phyloP scores from a whole-genome alignment of 305 asterid species.

The Fraxinus xanthoxyloides region DNA sequence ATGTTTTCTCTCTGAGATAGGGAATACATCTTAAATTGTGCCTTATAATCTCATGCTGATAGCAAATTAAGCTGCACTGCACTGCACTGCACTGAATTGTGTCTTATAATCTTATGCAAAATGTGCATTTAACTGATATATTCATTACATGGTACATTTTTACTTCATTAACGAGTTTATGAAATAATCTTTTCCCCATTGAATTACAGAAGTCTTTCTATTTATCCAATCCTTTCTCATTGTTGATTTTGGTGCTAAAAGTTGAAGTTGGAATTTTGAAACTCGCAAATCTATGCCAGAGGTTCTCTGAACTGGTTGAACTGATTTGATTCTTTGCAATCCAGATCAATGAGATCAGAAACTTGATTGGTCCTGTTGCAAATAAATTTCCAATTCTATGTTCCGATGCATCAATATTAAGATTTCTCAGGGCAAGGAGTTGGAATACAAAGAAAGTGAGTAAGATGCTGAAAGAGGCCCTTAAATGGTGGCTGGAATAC shows the following conservation, averaged over 20 bases:
- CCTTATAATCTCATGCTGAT: not conserved
- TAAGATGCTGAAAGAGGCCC: constrained; percentile 53
- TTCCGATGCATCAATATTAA: constrained; percentile 46
- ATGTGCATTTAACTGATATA: not conserved
- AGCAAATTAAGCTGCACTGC: not conserved
- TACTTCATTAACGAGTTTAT: not conserved
- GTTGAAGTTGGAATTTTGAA: not conserved
- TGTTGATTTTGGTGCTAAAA: not conserved
- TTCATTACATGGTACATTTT: not conserved
- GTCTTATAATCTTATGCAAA: not conserved
- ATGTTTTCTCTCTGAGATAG: not conserved
- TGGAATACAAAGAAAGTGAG: constrained; percentile 47
- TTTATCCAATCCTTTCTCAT: not conserved
- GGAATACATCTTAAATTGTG: not conserved
- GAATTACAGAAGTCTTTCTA: not conserved
- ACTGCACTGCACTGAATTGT: not conserved
- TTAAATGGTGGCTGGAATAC: constrained; percentile 55
- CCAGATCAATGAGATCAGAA: constrained; percentile 49
- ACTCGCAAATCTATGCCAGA: not conserved
- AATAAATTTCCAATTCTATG: constrained; percentile 38
- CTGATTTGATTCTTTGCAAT: constrained; percentile 7
- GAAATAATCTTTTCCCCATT: not conserved
- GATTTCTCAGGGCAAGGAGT: constrained; percentile 57
- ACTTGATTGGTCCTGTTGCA: constrained; percentile 42
- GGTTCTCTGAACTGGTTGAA: not conserved